Conservation (phyloP, 306 rosid species). For the Trifolium dubium region DNA sequence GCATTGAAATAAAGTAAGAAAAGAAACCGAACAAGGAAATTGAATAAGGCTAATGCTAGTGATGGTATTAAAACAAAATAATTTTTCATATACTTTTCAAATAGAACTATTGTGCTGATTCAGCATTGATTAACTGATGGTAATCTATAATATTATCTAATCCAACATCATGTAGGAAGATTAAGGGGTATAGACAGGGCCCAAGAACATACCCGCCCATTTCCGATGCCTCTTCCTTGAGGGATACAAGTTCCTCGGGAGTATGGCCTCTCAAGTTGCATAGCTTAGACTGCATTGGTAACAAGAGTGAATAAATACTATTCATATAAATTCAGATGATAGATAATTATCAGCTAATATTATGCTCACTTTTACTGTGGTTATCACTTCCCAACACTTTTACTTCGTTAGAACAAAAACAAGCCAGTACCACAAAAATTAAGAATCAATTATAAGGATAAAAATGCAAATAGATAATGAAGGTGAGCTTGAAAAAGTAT, state of each 20-base stretch:
- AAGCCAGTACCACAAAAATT: not conserved
- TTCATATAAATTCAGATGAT: not conserved
- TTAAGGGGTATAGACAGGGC: constrained; percentile 33
- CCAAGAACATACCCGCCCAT: constrained; percentile 94
- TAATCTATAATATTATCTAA: constrained; percentile 19
- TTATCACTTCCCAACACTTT: not conserved
- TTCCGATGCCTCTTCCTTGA: constrained; percentile 89
- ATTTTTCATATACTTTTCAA: not conserved
- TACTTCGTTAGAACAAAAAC: not conserved
- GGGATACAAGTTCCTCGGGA: constrained; percentile 68
- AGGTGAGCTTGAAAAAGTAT: not conserved
- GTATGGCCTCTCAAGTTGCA: constrained; percentile 72
- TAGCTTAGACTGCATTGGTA: constrained; percentile 72
- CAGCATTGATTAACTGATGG: not conserved
- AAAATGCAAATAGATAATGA: not conserved
- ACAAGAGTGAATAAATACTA: constrained; percentile 17
- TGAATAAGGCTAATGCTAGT: constrained; percentile 9
- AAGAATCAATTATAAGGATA: not conserved
- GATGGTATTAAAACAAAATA: constrained; percentile 16
- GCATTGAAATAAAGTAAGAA: constrained; percentile 23
- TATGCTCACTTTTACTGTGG: not conserved
- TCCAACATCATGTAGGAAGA: constrained; percentile 11
- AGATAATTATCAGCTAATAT: constrained; percentile 11
- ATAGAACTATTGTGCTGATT: constrained; percentile 4
- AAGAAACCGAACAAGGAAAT: constrained; percentile 27